Evolutionary conservation across 768 basidiomycete species (phyloP).

Genomic region (Psilocybe subaeruginosa): DNA sequence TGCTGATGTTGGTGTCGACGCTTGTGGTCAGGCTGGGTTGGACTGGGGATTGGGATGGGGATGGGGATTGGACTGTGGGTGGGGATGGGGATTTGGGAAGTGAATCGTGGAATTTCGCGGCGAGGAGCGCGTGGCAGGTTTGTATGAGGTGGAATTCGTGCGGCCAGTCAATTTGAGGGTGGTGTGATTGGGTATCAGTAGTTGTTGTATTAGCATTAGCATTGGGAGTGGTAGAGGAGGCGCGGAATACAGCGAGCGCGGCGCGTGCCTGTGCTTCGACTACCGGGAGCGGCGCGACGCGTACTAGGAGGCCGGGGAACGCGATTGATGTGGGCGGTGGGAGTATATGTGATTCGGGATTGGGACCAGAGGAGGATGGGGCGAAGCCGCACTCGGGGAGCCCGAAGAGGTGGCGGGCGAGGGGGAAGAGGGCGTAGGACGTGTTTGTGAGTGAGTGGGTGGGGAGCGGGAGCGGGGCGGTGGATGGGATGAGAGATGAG

Average conservation of each 20-base stretch:
- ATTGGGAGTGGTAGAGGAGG: conserved; percentile 32
- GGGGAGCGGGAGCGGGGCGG: conserved; percentile 35
- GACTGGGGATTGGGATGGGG: neutral
- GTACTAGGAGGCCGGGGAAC: conserved; percentile 63
- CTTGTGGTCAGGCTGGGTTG: no score
- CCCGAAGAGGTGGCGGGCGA: conserved; percentile 73
- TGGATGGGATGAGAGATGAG: neutral
- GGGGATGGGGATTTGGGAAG: neutral
- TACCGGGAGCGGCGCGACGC: conserved; percentile 74
- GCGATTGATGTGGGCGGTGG: conserved; percentile 61
- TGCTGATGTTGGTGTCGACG: no score
- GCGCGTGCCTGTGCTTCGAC: conserved; percentile 79
- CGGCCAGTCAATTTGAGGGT: conserved; percentile 40
- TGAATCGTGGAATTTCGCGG: neutral
- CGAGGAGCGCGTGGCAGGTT: conserved; percentile 30
- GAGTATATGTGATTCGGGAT: neutral
- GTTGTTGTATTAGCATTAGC: conserved; percentile 13
- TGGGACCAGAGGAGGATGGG: conserved; percentile 22
- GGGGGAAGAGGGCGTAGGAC: conserved; percentile 67
- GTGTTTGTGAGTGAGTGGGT: conserved; percentile 49
- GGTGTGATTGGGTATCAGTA: neutral
- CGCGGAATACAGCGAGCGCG: conserved; percentile 54
- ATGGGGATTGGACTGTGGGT: no score
- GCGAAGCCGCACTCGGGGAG: conserved; percentile 34
- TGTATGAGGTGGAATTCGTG: conserved; percentile 53